Evolutionary conservation across 768 basidiomycete species (phyloP).

Genomic region (Lyophyllum decastes): DNA sequence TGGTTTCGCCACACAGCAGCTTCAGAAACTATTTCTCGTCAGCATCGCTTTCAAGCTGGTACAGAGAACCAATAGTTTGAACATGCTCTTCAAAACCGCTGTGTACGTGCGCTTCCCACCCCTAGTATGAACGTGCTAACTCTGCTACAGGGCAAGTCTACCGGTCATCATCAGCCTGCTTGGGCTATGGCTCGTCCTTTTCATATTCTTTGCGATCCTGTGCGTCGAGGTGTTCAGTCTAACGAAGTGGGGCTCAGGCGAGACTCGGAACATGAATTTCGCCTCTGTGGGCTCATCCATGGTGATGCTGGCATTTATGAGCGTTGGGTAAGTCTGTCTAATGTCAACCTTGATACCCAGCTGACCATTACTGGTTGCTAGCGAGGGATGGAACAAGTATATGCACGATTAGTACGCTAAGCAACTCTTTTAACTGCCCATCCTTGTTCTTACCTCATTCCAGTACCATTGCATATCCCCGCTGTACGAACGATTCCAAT

Average conservation of each 20-base stretch:
- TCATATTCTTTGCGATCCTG: slow-evolving; percentile 88
- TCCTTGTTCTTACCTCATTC: slow-evolving; percentile 7
- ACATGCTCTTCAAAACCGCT: slow-evolving; percentile 95
- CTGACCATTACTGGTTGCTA: slow-evolving; percentile 29
- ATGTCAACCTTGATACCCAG: not conserved
- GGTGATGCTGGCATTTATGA: slow-evolving; percentile 92
- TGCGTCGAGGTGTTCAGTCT: slow-evolving; percentile 89
- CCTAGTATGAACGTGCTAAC: slow-evolving; percentile 5
- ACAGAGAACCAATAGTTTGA: slow-evolving; percentile 82
- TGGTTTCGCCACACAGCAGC: slow-evolving; percentile 58
- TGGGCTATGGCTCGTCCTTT: slow-evolving; percentile 85
- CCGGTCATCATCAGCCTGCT: slow-evolving; percentile 85
- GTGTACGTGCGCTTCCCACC: slow-evolving; percentile 56
- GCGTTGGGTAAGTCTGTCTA: slow-evolving; percentile 69
- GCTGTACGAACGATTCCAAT: slow-evolving; percentile 63
- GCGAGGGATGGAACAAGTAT: slow-evolving; percentile 95
- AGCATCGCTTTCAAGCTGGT: slow-evolving; percentile 94
- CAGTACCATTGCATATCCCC: slow-evolving; percentile 76
- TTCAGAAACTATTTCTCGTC: slow-evolving; percentile 91
- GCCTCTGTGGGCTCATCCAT: slow-evolving; percentile 75
- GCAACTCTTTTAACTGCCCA: slow-evolving; percentile 6
- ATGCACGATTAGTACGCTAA: slow-evolving; percentile 93
- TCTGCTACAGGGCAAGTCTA: slow-evolving; percentile 66
- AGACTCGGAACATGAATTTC: slow-evolving; percentile 75
- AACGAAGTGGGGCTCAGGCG: slow-evolving; percentile 80